phyloP scores from a whole-genome alignment of 1,284 basidiomycete genomes.

The Lentinus polychrous region DNA sequence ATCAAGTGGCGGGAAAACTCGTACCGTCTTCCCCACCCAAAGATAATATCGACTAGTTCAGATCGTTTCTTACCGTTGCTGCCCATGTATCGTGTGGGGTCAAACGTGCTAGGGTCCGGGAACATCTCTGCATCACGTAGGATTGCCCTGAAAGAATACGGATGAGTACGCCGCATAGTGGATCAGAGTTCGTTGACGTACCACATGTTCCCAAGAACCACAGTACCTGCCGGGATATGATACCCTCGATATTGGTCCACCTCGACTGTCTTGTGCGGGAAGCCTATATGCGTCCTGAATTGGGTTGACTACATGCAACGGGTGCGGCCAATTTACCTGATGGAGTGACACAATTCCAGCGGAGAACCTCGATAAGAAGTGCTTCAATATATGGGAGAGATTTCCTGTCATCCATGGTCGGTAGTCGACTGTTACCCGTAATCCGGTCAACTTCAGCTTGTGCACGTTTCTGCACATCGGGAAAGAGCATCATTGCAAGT shows the following conservation, averaged over 20 bases:
- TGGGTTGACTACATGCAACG: background rate
- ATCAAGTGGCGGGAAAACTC: background rate
- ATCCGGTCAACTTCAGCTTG: constrained; percentile 11
- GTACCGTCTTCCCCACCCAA: constrained; percentile 1
- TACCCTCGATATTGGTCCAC: constrained; percentile 2
- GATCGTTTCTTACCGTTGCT: background rate
- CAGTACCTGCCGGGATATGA: background rate
- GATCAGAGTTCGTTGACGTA: background rate
- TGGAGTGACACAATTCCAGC: constrained; percentile 5
- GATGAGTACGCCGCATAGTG: background rate
- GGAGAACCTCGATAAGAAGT: constrained; percentile 7
- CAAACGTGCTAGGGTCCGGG: background rate
- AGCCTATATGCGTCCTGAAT: background rate
- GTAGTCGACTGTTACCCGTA: constrained; percentile 9
- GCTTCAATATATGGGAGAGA: constrained; percentile 10
- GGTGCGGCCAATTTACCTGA: background rate
- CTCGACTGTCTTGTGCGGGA: background rate
- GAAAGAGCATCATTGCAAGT: constrained; percentile 11
- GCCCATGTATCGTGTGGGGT: background rate
- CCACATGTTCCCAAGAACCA: constrained; percentile 1
- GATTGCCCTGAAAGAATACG: background rate
- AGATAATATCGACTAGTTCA: background rate
- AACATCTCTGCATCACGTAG: background rate
- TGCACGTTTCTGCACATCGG: constrained; percentile 10
- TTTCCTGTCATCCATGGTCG: constrained; percentile 10